phyloP scores from a whole-genome alignment of 306 rosid species.

The Lathyrus tuberosus region DNA sequence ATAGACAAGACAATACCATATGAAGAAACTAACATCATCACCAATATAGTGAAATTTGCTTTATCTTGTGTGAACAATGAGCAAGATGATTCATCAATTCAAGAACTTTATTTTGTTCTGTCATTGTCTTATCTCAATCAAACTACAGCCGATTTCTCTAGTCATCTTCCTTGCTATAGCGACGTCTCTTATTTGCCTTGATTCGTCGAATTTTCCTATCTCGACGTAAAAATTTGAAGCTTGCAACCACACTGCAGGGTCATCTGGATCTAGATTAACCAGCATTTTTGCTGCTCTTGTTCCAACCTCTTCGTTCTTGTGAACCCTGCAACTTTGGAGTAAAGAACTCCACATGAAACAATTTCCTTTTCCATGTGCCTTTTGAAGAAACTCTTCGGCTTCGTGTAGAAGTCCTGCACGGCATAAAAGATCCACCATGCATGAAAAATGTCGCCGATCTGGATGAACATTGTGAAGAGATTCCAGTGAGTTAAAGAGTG shows the following conservation, averaged over 20 bases:
- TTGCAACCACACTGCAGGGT: constrained; percentile 75
- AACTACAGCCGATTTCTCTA: constrained; percentile 77
- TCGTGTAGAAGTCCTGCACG: constrained; percentile 73
- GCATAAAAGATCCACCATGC: constrained; percentile 85
- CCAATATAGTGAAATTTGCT: constrained; percentile 17
- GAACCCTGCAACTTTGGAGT: constrained; percentile 70
- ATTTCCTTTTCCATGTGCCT: constrained; percentile 51
- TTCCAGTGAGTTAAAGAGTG: constrained; percentile 65
- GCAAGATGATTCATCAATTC: constrained; percentile 37
- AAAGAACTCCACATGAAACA: constrained; percentile 75
- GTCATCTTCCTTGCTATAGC: constrained; percentile 65
- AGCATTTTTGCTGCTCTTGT: constrained; percentile 56
- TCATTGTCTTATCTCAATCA: constrained; percentile 60
- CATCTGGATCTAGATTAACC: constrained; percentile 61
- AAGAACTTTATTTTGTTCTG: constrained; percentile 28
- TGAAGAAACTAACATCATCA: neutral
- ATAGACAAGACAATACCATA: constrained; percentile 41
- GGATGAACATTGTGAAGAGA: constrained; percentile 54
- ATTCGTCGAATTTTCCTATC: constrained; percentile 62
- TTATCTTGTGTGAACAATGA: constrained; percentile 37
- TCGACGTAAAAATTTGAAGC: constrained; percentile 77
- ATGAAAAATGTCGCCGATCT: constrained; percentile 70
- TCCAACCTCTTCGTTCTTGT: constrained; percentile 68
- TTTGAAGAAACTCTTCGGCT: constrained; percentile 63
- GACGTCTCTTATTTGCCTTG: constrained; percentile 60